Conservation (phyloP, 2,329 filamentous ascomycete species). For the Malbranchea cinnamomea region DNA sequence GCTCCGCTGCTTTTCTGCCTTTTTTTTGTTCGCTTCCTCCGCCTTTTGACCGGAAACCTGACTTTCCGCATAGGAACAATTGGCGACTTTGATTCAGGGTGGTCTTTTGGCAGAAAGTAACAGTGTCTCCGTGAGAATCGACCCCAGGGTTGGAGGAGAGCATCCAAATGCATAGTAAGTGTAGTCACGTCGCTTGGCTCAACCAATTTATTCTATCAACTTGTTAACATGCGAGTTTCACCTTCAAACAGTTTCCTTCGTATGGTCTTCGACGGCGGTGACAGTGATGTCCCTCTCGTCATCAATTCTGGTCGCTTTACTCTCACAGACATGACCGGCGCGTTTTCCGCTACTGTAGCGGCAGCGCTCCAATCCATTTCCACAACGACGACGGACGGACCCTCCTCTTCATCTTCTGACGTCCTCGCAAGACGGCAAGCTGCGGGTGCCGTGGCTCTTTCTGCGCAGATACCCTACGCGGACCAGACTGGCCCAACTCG, state of each 20-base stretch:
- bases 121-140: conserved; percentile 30
- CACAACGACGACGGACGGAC: conserved; percentile 20
- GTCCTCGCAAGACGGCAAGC: no score
- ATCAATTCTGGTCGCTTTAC: conserved; percentile 50
- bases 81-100: conserved; percentile 25
- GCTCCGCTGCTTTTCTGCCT: conserved; percentile 6
- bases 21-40: no score
- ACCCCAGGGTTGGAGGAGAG: conserved; percentile 28
- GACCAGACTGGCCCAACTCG: conserved; percentile 42
- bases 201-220: conserved; percentile 10
- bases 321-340: conserved; percentile 48
- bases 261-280: conserved; percentile 40
- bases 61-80: conserved; percentile 21
- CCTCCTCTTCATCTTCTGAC: no score
- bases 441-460: conserved; percentile 13
- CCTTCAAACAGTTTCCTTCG: conserved; percentile 37
- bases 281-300: conserved; percentile 38
- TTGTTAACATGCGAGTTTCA: not conserved
- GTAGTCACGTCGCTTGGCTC: conserved; percentile 1
- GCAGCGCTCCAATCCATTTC: conserved; percentile 24
- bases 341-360: conserved; percentile 32
- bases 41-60: conserved; percentile 5
- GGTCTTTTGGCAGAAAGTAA: conserved; percentile 26
- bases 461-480: conserved; percentile 37
- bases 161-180: conserved; percentile 43